A percentile compares a stretch with the other conserved stretches of the same genome.
Evolutionary conservation across 2,329 filamentous ascomycete genomes (phyloP).

Genomic region (Dendryphion nanum): DNA sequence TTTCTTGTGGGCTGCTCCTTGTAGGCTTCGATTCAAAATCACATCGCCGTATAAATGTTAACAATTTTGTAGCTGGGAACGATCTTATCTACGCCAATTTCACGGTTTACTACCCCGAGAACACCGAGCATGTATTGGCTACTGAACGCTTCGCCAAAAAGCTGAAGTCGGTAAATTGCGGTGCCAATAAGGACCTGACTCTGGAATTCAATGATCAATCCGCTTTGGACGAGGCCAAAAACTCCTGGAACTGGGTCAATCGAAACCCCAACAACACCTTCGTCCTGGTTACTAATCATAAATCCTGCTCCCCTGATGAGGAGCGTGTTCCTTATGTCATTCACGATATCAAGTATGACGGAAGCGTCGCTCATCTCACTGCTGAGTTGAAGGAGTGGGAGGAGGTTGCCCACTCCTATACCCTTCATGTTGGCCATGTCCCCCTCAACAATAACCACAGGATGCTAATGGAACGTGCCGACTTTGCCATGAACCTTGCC

Average conservation of each 20-base stretch:
- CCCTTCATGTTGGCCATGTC: background rate
- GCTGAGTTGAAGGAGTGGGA: background rate
- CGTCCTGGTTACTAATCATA: background rate
- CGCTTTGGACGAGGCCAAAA: constrained; percentile 1
- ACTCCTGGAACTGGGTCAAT: constrained; percentile 8
- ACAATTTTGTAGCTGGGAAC: no score
- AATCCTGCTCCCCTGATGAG: background rate
- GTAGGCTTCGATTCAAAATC: no score
- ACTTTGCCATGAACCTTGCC: background rate
- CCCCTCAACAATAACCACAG: background rate
- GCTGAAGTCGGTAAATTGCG: constrained; percentile 6
- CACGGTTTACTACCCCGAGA: no score
- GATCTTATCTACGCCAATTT: no score
- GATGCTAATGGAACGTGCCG: background rate
- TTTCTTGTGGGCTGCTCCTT: no score
- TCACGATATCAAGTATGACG: background rate
- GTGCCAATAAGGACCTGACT: constrained; percentile 1
- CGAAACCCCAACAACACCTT: background rate
- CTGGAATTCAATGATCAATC: constrained; percentile 4
- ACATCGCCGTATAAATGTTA: no score
- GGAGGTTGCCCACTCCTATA: background rate
- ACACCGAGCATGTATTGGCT: no score
- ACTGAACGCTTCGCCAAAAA: background rate
- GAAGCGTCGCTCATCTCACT: background rate
- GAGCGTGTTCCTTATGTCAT: background rate